Evolutionary conservation across 331 rosid species (phyloP), one percentile per base, ranked within the genome.

Genomic region (Phaseolus coccineus): DNA sequence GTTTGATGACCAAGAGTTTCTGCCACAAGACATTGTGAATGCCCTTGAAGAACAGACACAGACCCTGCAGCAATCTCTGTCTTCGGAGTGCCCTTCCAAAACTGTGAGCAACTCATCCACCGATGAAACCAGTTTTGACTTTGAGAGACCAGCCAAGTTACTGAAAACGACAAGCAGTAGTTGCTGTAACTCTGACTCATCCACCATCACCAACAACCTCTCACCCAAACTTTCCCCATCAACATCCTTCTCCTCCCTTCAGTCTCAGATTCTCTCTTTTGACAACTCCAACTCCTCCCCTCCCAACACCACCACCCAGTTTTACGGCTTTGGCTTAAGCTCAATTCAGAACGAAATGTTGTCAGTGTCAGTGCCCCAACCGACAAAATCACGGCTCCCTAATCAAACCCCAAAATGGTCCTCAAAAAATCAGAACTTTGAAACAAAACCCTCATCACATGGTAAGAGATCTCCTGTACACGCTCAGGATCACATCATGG

Each of bases 401-500:
- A 52, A 77, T 77, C 65, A 73, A 58, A 24, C 15, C 2, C 72
- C 77, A 50, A 81, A 64, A 27, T 84, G 74, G 19, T 73, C 77
- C 3, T 27, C 71, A 0, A 82, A 83, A 57, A 69, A 53, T 42
- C 83, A 59, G 61, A 76, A 76, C 78, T 59, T 51, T 14, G 88
- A 70, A 37, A 10, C 83, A 50, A 84, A 84, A 67, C 11, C 84
- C 73, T 51, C 77, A 9, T 51, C 77, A 9, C 76, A 79, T 0
- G 75, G 25, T 27, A 87, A 77, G 67, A 82, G 88, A 71, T 64
- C 85, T 19, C 40, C 58, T 0, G 58, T 70, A 46, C 82, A 81
- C 56, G 84, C 87, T 37, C 89, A 82, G 24, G 94, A 90, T 69
- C 98, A 89, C 50, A 91, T 94, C 14, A 67, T 94, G 35, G 97